phyloP scores from a whole-genome alignment of 352 stramenopile species.

The Phytophthora syringae region DNA sequence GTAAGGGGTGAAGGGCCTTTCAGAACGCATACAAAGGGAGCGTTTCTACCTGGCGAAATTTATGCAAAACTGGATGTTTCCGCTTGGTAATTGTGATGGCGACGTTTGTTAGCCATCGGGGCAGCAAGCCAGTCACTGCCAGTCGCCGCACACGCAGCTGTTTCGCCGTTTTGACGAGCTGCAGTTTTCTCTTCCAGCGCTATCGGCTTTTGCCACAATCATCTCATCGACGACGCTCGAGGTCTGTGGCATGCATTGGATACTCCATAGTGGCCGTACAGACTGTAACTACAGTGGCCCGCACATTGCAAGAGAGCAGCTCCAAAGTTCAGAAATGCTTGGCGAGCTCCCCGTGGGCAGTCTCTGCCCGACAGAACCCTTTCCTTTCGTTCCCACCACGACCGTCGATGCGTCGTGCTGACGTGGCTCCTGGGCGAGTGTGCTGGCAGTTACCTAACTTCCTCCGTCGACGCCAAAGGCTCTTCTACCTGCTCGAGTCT shows the following conservation, averaged over 20 bases:
- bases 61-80: conserved; percentile 28
- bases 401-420: conserved; percentile 1
- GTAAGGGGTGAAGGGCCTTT: background rate
- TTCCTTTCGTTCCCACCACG: conserved; percentile 12
- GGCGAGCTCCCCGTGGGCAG: conserved; percentile 8
- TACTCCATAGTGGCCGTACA: no score
- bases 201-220: conserved; percentile 18
- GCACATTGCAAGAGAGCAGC: conserved; percentile 27
- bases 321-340: conserved; percentile 23
- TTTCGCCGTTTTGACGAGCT: conserved; percentile 23
- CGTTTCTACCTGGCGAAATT: background rate
- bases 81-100: conserved; percentile 8
- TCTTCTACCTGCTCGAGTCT: conserved; percentile 21
- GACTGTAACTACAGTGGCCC: no score
- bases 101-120: background rate
- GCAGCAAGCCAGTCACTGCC: conserved; percentile 16
- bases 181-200: conserved; percentile 21
- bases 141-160: conserved; percentile 23
- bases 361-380: conserved; percentile 19
- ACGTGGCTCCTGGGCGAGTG: conserved; percentile 6
- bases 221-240: background rate
- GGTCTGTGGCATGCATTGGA: background rate
- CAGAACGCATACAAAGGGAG: background rate
- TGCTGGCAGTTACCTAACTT: no score
- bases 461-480: background rate